These are phyloP conservation scores for Eucalyptus cloeziana DNA, from an alignment of 345 rosid species.

Conservation along the genomic window DNA sequence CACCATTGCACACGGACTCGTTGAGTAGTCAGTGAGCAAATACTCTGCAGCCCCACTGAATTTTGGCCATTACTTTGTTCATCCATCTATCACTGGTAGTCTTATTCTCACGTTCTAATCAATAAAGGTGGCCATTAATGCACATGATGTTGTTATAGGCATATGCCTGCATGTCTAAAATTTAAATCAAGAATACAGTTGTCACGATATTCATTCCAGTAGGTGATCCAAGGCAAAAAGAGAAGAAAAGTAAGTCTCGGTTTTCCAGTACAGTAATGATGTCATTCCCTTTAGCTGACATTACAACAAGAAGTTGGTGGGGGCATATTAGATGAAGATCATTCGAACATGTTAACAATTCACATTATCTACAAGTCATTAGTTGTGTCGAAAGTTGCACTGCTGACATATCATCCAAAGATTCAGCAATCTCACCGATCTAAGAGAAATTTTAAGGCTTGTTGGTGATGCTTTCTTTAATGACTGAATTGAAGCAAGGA, in stretches of 20 bases:
- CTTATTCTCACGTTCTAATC: neutral
- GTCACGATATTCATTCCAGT: neutral
- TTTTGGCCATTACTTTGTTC: neutral
- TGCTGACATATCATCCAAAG: neutral
- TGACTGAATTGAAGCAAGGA: constrained; percentile 28
- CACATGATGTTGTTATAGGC: neutral
- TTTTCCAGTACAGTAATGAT: neutral
- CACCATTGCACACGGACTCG: neutral
- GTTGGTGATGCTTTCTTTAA: constrained; percentile 78
- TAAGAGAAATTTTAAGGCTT: constrained; percentile 81
- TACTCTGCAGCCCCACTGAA: neutral
- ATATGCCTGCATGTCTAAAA: neutral
- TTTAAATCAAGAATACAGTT: neutral
- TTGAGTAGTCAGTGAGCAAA: neutral
- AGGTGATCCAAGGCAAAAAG: neutral
- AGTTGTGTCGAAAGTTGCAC: neutral
- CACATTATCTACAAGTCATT: neutral
- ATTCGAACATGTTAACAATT: neutral
- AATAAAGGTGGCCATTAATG: neutral
- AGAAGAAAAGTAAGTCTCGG: neutral
- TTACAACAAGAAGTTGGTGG: neutral
- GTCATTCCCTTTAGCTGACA: neutral
- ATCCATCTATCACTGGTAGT: neutral
- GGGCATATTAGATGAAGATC: neutral
- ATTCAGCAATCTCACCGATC: constrained; percentile 31